Evolutionary conservation across 768 basidiomycete species (phyloP).

Genomic region (Amanita phalloides): DNA sequence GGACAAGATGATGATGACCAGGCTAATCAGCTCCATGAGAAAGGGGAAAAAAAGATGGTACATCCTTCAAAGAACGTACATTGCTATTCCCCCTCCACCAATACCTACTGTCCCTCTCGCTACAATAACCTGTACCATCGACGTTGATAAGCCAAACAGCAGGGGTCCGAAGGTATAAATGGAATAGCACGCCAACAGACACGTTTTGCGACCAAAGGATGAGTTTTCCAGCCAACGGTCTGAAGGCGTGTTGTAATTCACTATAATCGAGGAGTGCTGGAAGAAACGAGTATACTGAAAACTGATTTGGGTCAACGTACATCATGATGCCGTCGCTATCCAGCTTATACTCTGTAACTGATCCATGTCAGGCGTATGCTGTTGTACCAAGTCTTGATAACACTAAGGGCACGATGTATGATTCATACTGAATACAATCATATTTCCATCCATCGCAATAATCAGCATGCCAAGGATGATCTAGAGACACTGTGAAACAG

Average conservation of each 20-base stretch:
- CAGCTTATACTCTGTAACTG: no score
- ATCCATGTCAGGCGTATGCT: no score
- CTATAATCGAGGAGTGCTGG: no score
- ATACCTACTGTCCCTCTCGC: constrained; percentile 47
- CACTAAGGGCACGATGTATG: no score
- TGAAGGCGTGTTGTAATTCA: constrained; percentile 11
- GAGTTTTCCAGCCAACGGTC: constrained; percentile 53
- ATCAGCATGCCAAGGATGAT: no score
- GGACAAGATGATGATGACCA: constrained; percentile 55
- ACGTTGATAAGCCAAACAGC: constrained; percentile 40
- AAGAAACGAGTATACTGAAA: no score
- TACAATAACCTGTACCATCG: constrained; percentile 41
- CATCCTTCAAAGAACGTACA: constrained; percentile 28
- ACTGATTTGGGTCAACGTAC: no score
- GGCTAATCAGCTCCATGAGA: constrained; percentile 18
- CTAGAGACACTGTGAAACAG: no score
- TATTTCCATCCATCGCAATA: no score
- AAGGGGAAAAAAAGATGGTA: not conserved
- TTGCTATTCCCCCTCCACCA: constrained; percentile 53
- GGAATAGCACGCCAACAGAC: constrained; percentile 43
- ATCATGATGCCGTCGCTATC: no score
- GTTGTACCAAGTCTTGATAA: no score
- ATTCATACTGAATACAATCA: no score
- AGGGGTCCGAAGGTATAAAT: constrained; percentile 45
- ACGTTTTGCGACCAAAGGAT: constrained; percentile 53